These are phyloP conservation scores for Boletus eberwhitei DNA, from an alignment of 768 basidiomycete genomes.

Conservation along the genomic window DNA sequence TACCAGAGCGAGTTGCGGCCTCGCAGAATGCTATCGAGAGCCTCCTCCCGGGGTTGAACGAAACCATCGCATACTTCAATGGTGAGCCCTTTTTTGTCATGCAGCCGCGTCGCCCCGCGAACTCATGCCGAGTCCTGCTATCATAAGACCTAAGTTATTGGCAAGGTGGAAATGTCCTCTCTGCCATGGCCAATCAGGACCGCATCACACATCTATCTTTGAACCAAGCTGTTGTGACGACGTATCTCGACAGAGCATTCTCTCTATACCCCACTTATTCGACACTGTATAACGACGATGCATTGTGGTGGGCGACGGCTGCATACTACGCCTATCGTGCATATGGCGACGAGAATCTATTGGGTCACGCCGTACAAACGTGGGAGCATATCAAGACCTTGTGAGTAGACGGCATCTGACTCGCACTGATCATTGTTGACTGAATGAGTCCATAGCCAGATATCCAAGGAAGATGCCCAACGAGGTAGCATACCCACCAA, in stretches of 20 bases:
- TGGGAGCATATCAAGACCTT: constrained; percentile 49
- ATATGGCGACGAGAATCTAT: constrained; percentile 41
- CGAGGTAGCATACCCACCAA: constrained; percentile 41
- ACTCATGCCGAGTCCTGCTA: background rate
- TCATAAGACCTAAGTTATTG: constrained; percentile 47
- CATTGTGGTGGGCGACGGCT: constrained; percentile 51
- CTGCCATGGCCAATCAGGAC: constrained; percentile 42
- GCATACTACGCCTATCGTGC: constrained; percentile 48
- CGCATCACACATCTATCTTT: background rate
- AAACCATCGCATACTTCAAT: constrained; percentile 41
- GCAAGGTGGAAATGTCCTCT: constrained; percentile 51
- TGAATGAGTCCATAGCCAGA: constrained; percentile 9
- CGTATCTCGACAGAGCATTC: constrained; percentile 7
- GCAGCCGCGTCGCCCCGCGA: background rate
- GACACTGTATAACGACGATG: constrained; percentile 21
- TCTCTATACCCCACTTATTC: constrained; percentile 6
- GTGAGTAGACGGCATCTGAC: constrained; percentile 28
- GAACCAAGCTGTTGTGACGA: constrained; percentile 5
- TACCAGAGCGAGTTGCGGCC: constrained; percentile 40
- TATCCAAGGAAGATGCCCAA: constrained; percentile 39
- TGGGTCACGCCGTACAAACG: constrained; percentile 43
- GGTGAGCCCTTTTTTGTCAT: constrained; percentile 25
- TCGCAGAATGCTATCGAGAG: constrained; percentile 42
- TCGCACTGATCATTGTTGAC: background rate
- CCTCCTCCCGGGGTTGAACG: constrained; percentile 37